Evolutionary conservation across 179 eudicot genomes (phyloP), one percentile per base, ranked within the genome.

Genomic region (Patellifolia procumbens): DNA sequence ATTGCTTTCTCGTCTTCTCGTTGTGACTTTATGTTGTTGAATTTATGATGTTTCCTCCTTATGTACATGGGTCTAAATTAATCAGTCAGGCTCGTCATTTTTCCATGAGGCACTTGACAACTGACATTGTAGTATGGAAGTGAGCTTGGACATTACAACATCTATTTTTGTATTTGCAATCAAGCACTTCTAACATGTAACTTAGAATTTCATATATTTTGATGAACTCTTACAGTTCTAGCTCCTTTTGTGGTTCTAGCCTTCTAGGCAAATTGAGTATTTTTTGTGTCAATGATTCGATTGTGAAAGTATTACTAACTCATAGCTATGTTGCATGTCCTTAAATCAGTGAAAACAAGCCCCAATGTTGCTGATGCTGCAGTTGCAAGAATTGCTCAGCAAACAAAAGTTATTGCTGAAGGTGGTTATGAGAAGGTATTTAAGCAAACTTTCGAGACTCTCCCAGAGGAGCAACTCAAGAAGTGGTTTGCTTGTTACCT

Each of bases 341-440:
- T 42, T 80, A 19, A 20, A 75, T 43, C 82, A 83, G 87, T 86
- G 76, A 83, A 83, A 83, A 86, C 89, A 16, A 83, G 74, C 80
- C 89, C 89, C 5, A 86, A 59, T 61, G 37, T 86, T 53, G 79
- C 89, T 61, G 89, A 86, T 68, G 89, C 89, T 42, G 89, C 89
- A 20, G 85, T 86, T 19, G 55, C 83, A 52, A 79, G 89, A 74
- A 81, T 86, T 74, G 55, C 83, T 74, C 89, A 83, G 78, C 86
- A 80, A 56, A 83, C 87, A 19, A 86, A 86, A 58, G 81, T 86
- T 61, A 77, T 86, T 39, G 87, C 89, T 48, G 89, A 86, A 75
- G 89, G 87, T 65, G 89, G 89, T 71, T 86, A 86, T 78, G 89
- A 86, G 78, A 86, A 86, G 78, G 83, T 86, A 17, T 86, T 83